phyloP scores from a whole-genome alignment of 2,329 filamentous ascomycete genomes.

The Colletotrichum noveboracense region DNA sequence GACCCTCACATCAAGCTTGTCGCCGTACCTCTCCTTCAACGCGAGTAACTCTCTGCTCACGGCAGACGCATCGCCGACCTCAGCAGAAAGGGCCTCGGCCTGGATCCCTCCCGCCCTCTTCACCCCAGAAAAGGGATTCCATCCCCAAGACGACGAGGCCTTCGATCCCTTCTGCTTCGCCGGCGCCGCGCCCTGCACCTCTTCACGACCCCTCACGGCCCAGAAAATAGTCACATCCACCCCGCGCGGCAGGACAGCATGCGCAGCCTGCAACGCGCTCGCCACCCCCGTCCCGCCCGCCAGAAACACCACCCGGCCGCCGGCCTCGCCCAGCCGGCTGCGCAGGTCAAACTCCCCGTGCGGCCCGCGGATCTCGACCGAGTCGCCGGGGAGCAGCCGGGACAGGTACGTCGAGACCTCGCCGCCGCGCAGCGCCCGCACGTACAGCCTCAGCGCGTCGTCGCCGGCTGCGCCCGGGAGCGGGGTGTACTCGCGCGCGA shows the following conservation, averaged over 20 bases:
- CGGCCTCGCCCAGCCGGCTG: slow-evolving; percentile 33
- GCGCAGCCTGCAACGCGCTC: slow-evolving; percentile 82
- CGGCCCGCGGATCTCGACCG: slow-evolving; percentile 80
- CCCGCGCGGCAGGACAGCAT: slow-evolving; percentile 67
- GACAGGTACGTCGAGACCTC: slow-evolving; percentile 88
- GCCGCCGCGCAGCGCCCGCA: slow-evolving; percentile 78
- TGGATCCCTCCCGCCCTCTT: background rate
- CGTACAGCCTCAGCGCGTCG: slow-evolving; percentile 70
- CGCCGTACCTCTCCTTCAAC: slow-evolving; percentile 63
- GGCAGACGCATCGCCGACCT: slow-evolving; percentile 39
- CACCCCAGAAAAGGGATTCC: slow-evolving; percentile 5
- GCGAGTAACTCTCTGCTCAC: slow-evolving; percentile 68
- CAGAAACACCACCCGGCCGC: slow-evolving; percentile 73
- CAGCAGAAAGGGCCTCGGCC: slow-evolving; percentile 25
- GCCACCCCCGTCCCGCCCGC: slow-evolving; percentile 94
- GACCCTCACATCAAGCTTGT: slow-evolving; percentile 70
- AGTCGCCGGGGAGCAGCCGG: slow-evolving; percentile 60
- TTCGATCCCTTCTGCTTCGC: background rate
- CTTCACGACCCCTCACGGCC: slow-evolving; percentile 69
- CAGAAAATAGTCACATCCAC: slow-evolving; percentile 75
- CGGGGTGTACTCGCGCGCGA: slow-evolving; percentile 90
- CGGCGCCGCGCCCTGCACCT: background rate
- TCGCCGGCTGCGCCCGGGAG: slow-evolving; percentile 59
- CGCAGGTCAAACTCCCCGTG: slow-evolving; percentile 67
- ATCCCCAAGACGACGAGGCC: slow-evolving; percentile 23